Evolutionary conservation across 2,329 filamentous ascomycete genomes (phyloP).

Genomic region (Akanthomyces muscarius): DNA sequence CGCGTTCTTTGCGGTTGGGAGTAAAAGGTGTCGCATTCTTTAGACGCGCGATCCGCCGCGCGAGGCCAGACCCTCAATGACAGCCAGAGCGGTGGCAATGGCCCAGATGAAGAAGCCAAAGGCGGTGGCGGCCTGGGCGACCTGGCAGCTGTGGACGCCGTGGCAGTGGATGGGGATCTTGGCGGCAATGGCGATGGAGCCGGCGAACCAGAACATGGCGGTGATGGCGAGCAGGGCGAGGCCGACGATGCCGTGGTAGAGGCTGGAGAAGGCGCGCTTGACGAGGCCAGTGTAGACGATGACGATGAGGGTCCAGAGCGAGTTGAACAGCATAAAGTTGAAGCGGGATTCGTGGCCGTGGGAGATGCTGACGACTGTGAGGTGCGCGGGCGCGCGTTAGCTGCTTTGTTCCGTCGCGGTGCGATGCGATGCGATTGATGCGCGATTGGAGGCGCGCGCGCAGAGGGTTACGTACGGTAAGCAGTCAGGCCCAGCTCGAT

Average conservation of each 20-base stretch:
- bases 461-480: constrained; percentile 53
- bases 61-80: constrained; percentile 43
- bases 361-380: constrained; percentile 50
- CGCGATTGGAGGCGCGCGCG: not conserved
- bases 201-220: constrained; percentile 86
- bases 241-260: constrained; percentile 62
- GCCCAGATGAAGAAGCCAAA: constrained; percentile 64
- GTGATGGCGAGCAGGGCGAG: constrained; percentile 67
- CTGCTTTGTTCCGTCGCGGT: too few species aligned
- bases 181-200: constrained; percentile 72
- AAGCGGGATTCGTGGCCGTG: constrained; percentile 45
- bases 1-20: not conserved
- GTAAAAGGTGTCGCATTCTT: not conserved
- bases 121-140: constrained; percentile 59
- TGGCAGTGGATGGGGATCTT: constrained; percentile 55
- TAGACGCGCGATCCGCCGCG: constrained; percentile 27
- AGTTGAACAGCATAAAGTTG: constrained; percentile 76
- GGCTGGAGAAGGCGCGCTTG: constrained; percentile 56
- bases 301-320: constrained; percentile 70
- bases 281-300: constrained; percentile 66
- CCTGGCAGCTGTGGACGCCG: constrained; percentile 51
- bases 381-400: constrained; percentile 2
- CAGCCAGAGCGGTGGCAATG: constrained; percentile 44
- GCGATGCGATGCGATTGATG: constrained; percentile 7
- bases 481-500: constrained; percentile 71